Conservation (phyloP, 345 rosid species). For the Cardiospermum halicacabum region DNA sequence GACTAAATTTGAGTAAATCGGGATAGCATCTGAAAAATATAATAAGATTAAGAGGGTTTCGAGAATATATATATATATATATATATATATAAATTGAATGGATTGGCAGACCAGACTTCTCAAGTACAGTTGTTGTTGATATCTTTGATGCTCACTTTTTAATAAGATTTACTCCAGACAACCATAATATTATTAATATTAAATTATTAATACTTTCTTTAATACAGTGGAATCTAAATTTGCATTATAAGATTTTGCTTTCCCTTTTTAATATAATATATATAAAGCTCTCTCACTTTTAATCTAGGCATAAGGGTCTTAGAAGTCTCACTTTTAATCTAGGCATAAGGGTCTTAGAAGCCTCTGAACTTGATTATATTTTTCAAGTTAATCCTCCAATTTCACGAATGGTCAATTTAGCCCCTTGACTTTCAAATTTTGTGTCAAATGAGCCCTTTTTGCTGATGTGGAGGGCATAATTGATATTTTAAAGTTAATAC, state of each 20-base stretch:
- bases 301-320: too few species aligned
- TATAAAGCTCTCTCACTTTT: conserved; percentile 19
- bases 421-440: too few species aligned
- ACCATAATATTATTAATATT: background rate
- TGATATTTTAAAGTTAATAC: too few species aligned
- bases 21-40: conserved; percentile 9
- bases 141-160: background rate
- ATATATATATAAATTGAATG: too few species aligned
- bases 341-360: too few species aligned
- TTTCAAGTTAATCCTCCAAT: too few species aligned
- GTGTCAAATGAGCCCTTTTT: too few species aligned
- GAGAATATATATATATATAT: too few species aligned
- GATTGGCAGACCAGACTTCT: background rate
- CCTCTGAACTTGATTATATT: too few species aligned
- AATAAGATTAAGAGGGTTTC: conserved; percentile 4
- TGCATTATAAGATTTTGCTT: background rate
- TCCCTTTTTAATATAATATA: background rate
- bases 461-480: too few species aligned
- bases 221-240: background rate
- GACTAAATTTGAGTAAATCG: conserved; percentile 1
- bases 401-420: too few species aligned
- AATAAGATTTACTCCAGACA: conserved; percentile 2
- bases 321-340: too few species aligned
- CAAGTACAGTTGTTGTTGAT: background rate
- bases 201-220: background rate